Evolutionary conservation across 352 stramenopile genomes (phyloP), one percentile per base, ranked within the genome.

Genomic region (Saprolegnia diclina): DNA sequence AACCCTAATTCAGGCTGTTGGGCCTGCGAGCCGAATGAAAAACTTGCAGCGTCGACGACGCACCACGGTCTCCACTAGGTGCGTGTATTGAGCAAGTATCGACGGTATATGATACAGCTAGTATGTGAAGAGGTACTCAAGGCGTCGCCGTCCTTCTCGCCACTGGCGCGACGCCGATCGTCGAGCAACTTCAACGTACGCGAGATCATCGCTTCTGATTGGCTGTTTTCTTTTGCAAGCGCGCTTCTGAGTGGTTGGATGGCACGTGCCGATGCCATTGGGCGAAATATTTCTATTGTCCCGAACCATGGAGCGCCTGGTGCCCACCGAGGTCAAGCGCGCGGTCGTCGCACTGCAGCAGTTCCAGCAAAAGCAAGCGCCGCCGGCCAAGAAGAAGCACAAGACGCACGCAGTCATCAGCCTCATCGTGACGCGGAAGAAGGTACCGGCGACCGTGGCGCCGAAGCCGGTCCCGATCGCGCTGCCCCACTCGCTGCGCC

Each of bases 381-480:
- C 73, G 50, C 73, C 70, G 22, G 50, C 71, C 62, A 90, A 90
- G 77, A 71, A 78, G 64, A 71, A 76, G 72, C 77, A 89, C 22
- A n/a, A 48, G 18, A 48, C 1, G 3, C 42, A 48, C 29, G 29
- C 29, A 48, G 75, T 91, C 22, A 55, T 90, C 22, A 86, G 77
- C 54, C 86, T 79, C 71, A 87, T 91, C 73, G 71, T 91, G 57
- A 88, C 81, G 69, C 83, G 81, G 72, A 87, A 87, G 63, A 64
- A 80, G 42, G 77, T 91, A 55, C 83, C 83, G 19, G 56, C 64
- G 61, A 89, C 89, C 74, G 61, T 73, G 29, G 81, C 80, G 42
- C 67, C 86, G 69, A 91, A 91, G 72, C 83, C 83, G 38, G 80
- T 91, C 53, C 74, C 75, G 56, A 87, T 91, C 57, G 74, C 79